phyloP scores from a whole-genome alignment of 805 yeast genomes.

The Candida coquimbonensis region DNA sequence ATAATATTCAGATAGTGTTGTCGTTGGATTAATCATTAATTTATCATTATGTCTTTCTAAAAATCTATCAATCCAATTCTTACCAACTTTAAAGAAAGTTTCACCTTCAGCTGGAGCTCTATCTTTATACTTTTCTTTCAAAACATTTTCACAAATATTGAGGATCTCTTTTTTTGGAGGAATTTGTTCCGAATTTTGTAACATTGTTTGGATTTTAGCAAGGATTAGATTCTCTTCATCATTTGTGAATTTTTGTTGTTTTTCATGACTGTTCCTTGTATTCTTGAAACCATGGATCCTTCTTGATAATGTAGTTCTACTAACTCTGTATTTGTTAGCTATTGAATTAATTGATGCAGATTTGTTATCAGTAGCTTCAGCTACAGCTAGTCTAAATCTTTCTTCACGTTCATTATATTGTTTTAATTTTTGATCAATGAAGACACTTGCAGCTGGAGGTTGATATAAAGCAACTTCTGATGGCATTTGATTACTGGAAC shows the following conservation, averaged over 20 bases:
- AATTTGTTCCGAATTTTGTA: conserved; percentile 16
- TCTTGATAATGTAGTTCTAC: conserved; percentile 23
- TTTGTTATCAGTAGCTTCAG: conserved; percentile 21
- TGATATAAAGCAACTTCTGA: not conserved
- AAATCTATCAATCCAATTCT: conserved; percentile 25
- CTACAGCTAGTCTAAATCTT: conserved; percentile 22
- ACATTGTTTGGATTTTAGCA: conserved; percentile 13
- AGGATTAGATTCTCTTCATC: conserved; percentile 22
- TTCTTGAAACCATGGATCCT: conserved; percentile 25
- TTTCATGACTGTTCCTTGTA: conserved; percentile 24
- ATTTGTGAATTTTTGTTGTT: conserved; percentile 24
- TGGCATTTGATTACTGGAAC: not conserved
- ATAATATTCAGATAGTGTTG: conserved; percentile 22
- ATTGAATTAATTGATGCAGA: conserved; percentile 23
- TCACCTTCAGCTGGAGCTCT: conserved; percentile 10
- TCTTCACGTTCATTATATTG: conserved; percentile 25
- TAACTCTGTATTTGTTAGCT: conserved; percentile 23
- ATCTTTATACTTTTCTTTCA: conserved; percentile 18
- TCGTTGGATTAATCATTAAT: conserved; percentile 16
- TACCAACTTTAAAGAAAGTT: conserved; percentile 21
- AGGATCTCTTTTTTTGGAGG: conserved; percentile 23
- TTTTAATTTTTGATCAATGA: conserved; percentile 22
- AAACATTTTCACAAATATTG: conserved; percentile 17
- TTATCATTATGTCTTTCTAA: conserved; percentile 23
- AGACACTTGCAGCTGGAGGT: conserved; percentile 9